Evolutionary conservation across 148 eudicot genomes (phyloP).

Genomic region (Rhododendron ovatum): DNA sequence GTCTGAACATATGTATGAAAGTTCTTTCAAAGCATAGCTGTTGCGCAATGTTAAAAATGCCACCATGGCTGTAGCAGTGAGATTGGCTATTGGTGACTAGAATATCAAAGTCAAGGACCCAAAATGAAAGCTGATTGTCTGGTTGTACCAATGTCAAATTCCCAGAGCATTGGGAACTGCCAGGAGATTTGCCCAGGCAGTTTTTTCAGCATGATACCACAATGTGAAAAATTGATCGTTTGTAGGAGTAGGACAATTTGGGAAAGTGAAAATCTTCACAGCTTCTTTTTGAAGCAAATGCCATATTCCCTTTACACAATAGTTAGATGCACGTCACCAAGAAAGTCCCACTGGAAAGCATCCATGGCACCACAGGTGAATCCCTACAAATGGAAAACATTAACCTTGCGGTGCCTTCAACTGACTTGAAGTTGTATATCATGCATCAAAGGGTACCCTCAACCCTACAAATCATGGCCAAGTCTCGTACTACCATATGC

Average conservation of each 20-base stretch:
- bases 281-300: background rate
- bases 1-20: background rate
- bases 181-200: background rate
- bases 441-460: background rate
- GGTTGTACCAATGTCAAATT: background rate
- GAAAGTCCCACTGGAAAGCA: background rate
- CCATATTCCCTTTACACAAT: background rate
- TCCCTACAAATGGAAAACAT: background rate
- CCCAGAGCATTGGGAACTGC: background rate
- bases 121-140: background rate
- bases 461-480: background rate
- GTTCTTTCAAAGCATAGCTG: background rate
- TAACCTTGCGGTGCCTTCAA: background rate
- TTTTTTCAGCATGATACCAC: background rate
- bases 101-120: background rate
- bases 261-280: background rate
- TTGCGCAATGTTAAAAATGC: background rate
- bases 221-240: background rate
- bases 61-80: background rate
- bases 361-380: background rate
- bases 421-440: background rate
- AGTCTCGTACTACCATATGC: background rate
- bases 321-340: background rate
- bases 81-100: background rate
- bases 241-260: background rate